These are phyloP conservation scores for Wickerhamomyces xylosicus DNA, from an alignment of 805 yeast genomes.

Conservation along the genomic window DNA sequence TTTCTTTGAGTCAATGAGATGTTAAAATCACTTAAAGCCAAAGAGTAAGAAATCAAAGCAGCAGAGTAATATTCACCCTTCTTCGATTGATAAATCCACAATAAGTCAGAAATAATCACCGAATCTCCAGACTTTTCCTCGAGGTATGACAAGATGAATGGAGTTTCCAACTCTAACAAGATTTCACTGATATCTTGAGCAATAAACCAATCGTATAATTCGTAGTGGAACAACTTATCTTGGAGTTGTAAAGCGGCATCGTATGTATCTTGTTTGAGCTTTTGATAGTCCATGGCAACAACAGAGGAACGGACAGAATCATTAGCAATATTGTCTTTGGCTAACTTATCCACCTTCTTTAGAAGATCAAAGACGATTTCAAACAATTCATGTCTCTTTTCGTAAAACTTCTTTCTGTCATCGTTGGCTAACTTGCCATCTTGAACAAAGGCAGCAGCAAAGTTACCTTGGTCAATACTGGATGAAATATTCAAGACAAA, in stretches of 20 bases:
- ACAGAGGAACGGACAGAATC: conserved; percentile 4
- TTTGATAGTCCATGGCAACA: conserved; percentile 25
- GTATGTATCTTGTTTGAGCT: conserved; percentile 64
- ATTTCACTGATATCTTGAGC: conserved; percentile 67
- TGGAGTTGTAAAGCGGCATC: conserved; percentile 59
- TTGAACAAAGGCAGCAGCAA: conserved; percentile 44
- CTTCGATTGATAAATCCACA: conserved; percentile 86
- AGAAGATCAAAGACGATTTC: conserved; percentile 67
- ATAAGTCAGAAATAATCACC: conserved; percentile 64
- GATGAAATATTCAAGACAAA: conserved; percentile 70
- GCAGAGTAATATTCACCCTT: conserved; percentile 72
- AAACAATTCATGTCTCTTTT: conserved; percentile 50
- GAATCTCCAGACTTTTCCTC: conserved; percentile 55
- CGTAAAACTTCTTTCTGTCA: conserved; percentile 38
- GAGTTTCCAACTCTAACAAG: conserved; percentile 70
- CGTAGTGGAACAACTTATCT: conserved; percentile 85
- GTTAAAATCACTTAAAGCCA: conserved; percentile 67
- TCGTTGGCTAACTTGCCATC: conserved; percentile 42
- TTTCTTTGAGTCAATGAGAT: conserved; percentile 65
- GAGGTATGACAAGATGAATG: conserved; percentile 68
- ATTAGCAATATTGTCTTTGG: conserved; percentile 28
- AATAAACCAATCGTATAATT: conserved; percentile 88
- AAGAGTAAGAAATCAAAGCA: conserved; percentile 65
- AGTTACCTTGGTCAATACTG: conserved; percentile 50
- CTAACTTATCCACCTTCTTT: conserved; percentile 57